Evolutionary conservation across 257 asterid species (phyloP), one percentile per base, ranked within the genome.

Genomic region (Gentiana macrophylla): DNA sequence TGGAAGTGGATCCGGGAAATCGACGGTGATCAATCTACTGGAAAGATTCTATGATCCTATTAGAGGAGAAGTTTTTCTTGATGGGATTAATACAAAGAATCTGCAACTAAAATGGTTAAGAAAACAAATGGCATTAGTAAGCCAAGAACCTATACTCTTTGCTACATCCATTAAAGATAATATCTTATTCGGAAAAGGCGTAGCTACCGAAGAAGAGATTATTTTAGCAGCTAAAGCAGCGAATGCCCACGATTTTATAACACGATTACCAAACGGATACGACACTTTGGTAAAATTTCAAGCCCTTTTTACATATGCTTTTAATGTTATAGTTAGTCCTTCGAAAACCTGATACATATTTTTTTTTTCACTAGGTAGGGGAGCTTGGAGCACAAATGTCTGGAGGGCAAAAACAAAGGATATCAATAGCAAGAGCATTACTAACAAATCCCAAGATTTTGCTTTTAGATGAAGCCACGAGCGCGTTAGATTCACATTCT

Each of bases 391-490:
- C 72, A 52, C 84, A 75, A 54, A 47, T 81, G 68, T 81, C 89
- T 11, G 79, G 80, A 33, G 86, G 85, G 5, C 83, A 81, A 54
- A 79, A 76, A 65, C 85, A 81, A 57, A 65, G 83, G 61, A 81
- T 81, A 38, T 80, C 85, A 3, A 70, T 81, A 45, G 89, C 89
- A 57, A 66, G 83, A 72, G 85, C 85, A 49, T 53, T 81, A 62
- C 64, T 81, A 2, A 65, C 67, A 48, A 65, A 81, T 38, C 83
- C 89, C 4, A 79, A 60, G 53, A 72, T 81, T 49, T 76, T 81
- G 41, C 68, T 79, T 49, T 81, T 81, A 9, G 86, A 79, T 46
- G 86, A 82, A 70, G 86, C 89, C 41, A 82, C 83, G n/a, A 82
- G 83, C 59, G 74, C 89, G 24, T 65, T 81, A 4, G 86, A 81